phyloP scores from a whole-genome alignment of 768 basidiomycete species.

The Rhodosporidiobolus odoratus region DNA sequence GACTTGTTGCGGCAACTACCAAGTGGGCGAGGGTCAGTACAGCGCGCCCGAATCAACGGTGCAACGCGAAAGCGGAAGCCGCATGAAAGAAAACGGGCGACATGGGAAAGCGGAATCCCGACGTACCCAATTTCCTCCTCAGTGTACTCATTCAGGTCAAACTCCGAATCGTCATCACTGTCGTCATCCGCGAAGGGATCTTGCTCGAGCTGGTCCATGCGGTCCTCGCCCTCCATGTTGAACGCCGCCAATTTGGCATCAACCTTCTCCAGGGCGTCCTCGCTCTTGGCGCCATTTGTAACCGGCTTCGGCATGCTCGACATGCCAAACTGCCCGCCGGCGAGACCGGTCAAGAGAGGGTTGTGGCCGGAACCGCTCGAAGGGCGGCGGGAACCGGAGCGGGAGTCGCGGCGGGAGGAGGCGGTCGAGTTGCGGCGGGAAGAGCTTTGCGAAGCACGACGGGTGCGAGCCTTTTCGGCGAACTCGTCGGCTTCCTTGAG shows the following conservation, averaged over 20 bases:
- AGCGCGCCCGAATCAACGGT: background rate
- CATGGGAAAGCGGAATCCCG: no score
- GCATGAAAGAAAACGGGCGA: background rate
- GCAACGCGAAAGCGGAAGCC: background rate
- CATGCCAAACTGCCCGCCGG: constrained; percentile 36
- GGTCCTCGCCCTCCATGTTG: constrained; percentile 3
- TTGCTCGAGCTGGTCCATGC: constrained; percentile 38
- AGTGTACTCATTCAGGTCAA: constrained; percentile 46
- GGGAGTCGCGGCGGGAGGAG: constrained; percentile 30
- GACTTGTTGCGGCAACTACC: constrained; percentile 38
- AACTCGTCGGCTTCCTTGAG: constrained; percentile 64
- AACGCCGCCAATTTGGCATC: constrained; percentile 24
- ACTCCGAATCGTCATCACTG: constrained; percentile 55
- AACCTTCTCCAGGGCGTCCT: constrained; percentile 30
- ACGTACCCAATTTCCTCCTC: constrained; percentile 39
- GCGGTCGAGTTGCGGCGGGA: constrained; percentile 30
- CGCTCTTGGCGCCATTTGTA: background rate
- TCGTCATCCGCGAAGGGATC: constrained; percentile 42
- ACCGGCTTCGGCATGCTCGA: constrained; percentile 19
- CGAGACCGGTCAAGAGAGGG: constrained; percentile 33
- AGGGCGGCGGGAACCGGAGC: constrained; percentile 5
- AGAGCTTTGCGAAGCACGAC: constrained; percentile 40
- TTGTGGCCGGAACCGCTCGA: constrained; percentile 25
- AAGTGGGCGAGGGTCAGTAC: background rate
- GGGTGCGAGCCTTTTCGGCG: constrained; percentile 53